Conservation (phyloP, 345 rosid genomes). For the Kandelia obovata region DNA sequence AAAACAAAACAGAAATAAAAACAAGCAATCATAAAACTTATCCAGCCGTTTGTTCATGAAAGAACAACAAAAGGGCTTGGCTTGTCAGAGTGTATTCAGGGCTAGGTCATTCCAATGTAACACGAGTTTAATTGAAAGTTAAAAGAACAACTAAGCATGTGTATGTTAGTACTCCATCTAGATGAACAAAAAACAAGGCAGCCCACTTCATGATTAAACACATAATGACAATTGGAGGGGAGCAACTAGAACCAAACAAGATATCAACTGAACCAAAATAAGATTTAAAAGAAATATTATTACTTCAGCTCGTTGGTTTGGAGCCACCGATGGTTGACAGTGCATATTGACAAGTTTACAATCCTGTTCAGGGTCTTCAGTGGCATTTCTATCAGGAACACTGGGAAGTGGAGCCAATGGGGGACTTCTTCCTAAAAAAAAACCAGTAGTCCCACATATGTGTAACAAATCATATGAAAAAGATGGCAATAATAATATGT, state of each 20-base stretch:
- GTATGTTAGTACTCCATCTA: too few relatives aligned
- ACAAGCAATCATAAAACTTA: background rate
- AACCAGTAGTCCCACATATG: too few relatives aligned
- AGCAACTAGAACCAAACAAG: background rate
- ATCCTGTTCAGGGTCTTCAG: slow-evolving; percentile 8
- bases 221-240: background rate
- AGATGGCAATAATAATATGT: background rate
- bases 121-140: background rate
- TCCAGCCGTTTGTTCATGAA: background rate
- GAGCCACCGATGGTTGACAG: slow-evolving; percentile 1
- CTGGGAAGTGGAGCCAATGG: slow-evolving; percentile 5
- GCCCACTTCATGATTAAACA: too few relatives aligned
- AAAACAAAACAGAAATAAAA: background rate
- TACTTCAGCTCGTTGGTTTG: slow-evolving; percentile 14
- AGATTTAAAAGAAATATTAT: background rate
- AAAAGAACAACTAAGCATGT: too few relatives aligned
- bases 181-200: too few relatives aligned
- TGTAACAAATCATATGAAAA: background rate
- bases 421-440: slow-evolving; percentile 15
- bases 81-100: background rate
- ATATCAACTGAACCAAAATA: background rate
- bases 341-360: slow-evolving; percentile 6
- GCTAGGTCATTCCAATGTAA: background rate
- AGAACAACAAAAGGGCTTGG: background rate
- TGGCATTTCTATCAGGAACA: slow-evolving; percentile 6